Percentiles rank a stretch among this genome's conserved stretches.
These are phyloP conservation scores for Porcisia hertigi DNA, from an alignment of 208 protist species.

Conservation along the genomic window DNA sequence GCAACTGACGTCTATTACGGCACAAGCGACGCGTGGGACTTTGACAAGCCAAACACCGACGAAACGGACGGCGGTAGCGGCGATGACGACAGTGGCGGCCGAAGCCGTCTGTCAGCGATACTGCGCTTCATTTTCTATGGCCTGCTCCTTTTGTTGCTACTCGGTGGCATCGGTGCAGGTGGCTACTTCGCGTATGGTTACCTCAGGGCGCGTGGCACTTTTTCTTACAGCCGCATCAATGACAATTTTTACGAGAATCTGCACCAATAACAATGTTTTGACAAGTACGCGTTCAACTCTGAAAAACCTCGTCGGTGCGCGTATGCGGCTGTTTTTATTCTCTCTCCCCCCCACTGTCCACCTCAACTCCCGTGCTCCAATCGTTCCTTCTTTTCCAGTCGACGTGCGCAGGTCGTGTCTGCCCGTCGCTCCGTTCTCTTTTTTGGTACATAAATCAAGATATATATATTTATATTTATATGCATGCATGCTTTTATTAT, in stretches of 20 bases:
- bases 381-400: too few species aligned
- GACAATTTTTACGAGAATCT: constrained; percentile 65
- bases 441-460: too few species aligned
- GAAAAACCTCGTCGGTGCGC: too few species aligned
- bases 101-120: not conserved
- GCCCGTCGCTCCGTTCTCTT: too few species aligned
- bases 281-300: not conserved
- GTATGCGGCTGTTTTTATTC: not conserved
- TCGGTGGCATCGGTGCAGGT: constrained; percentile 9
- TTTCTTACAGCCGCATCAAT: constrained; percentile 29
- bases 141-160: constrained; percentile 15
- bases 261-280: constrained; percentile 14
- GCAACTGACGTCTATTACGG: constrained; percentile 40
- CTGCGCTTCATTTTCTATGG: constrained; percentile 4
- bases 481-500: too few species aligned
- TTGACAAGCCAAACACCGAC: constrained; percentile 40
- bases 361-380: too few species aligned
- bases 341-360: too few species aligned
- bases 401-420: too few species aligned
- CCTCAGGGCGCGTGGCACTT: constrained; percentile 5
- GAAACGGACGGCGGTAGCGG: constrained; percentile 28
- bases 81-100: not conserved
- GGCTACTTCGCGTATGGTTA: constrained; percentile 18
- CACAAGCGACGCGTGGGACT: constrained; percentile 52
- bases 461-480: too few species aligned